phyloP scores from a whole-genome alignment of 2,329 filamentous ascomycete species.

The Didymellaceae sp. region DNA sequence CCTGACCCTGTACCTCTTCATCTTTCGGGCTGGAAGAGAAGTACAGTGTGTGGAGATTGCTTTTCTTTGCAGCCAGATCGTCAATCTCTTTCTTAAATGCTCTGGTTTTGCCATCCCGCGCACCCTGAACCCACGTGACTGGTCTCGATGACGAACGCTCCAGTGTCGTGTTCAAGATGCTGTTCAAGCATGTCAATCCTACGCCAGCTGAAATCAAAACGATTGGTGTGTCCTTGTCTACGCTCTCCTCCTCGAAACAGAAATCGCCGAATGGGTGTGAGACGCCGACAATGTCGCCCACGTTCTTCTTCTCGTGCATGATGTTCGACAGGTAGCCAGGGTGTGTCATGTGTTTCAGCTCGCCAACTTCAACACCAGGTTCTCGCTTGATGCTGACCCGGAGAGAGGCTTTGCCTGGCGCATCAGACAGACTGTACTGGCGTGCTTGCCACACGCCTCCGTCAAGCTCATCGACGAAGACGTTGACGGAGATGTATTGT shows the following conservation, averaged over 20 bases:
- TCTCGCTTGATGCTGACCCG: slow-evolving; percentile 76
- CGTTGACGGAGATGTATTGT: slow-evolving; percentile 72
- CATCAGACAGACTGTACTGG: slow-evolving; percentile 76
- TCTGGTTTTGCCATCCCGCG: slow-evolving; percentile 57
- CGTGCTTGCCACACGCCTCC: slow-evolving; percentile 67
- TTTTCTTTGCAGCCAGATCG: slow-evolving; percentile 51
- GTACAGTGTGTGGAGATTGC: slow-evolving; percentile 60
- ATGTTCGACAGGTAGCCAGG: slow-evolving; percentile 74
- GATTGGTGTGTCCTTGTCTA: slow-evolving; percentile 57
- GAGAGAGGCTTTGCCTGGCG: slow-evolving; percentile 66
- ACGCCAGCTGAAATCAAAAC: slow-evolving; percentile 73
- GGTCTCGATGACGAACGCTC: slow-evolving; percentile 49
- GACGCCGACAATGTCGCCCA: slow-evolving; percentile 68
- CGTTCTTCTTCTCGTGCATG: slow-evolving; percentile 66
- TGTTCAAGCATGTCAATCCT: slow-evolving; percentile 69
- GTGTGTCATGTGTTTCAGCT: slow-evolving; percentile 57
- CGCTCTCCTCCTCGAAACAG: slow-evolving; percentile 60
- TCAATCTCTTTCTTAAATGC: slow-evolving; percentile 64
- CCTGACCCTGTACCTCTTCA: slow-evolving; percentile 55
- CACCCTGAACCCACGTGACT: slow-evolving; percentile 69
- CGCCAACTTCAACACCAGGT: slow-evolving; percentile 56
- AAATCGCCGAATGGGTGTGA: slow-evolving; percentile 71
- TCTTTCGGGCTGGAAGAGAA: slow-evolving; percentile 63
- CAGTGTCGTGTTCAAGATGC: slow-evolving; percentile 64
- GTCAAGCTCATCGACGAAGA: slow-evolving; percentile 58